These are phyloP conservation scores for Terfezia claveryi DNA, from an alignment of 495 filamentous ascomycete genomes.

Conservation along the genomic window DNA sequence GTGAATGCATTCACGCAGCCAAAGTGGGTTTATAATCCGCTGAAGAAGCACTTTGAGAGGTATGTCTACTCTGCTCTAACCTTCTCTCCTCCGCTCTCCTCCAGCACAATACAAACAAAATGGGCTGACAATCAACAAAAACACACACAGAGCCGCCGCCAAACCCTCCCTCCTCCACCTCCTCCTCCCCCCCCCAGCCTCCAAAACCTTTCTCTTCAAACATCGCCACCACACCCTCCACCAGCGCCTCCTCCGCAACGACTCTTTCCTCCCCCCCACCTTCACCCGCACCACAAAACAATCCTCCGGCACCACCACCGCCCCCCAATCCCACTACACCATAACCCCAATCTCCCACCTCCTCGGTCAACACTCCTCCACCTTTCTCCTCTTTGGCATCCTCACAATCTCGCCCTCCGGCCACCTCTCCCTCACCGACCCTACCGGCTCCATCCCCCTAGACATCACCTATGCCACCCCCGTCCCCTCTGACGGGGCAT, in stretches of 20 bases:
- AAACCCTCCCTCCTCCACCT: constrained; percentile 31
- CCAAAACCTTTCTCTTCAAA: constrained; percentile 67
- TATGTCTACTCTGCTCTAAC: constrained; percentile 11
- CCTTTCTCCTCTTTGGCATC: constrained; percentile 71
- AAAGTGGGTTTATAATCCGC: constrained; percentile 57
- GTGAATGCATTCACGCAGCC: constrained; percentile 39
- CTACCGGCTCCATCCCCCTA: constrained; percentile 67
- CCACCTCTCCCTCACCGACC: constrained; percentile 55
- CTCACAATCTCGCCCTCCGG: constrained; percentile 66
- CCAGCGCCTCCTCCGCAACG: constrained; percentile 75
- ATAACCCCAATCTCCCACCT: constrained; percentile 86
- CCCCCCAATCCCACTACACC: constrained; percentile 46
- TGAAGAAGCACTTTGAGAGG: constrained; percentile 81
- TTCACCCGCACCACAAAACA: constrained; percentile 29
- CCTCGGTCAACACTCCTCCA: constrained; percentile 64
- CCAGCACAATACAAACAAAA: too few relatives aligned
- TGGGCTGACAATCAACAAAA: too few relatives aligned
- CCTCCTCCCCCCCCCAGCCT: constrained; percentile 53
- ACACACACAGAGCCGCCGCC: constrained; percentile 18
- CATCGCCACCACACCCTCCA: constrained; percentile 78
- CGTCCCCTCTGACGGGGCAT: constrained; percentile 66
- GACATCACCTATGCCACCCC: constrained; percentile 61
- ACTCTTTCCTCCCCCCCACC: constrained; percentile 67
- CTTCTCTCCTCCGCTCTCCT: too few relatives aligned
- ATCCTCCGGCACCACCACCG: constrained; percentile 30